A percentile compares a stretch with the other conserved stretches of the same genome.
Conservation (phyloP, 192 early-diverging fungal genomes). For the Mortierella hygrophila region DNA sequence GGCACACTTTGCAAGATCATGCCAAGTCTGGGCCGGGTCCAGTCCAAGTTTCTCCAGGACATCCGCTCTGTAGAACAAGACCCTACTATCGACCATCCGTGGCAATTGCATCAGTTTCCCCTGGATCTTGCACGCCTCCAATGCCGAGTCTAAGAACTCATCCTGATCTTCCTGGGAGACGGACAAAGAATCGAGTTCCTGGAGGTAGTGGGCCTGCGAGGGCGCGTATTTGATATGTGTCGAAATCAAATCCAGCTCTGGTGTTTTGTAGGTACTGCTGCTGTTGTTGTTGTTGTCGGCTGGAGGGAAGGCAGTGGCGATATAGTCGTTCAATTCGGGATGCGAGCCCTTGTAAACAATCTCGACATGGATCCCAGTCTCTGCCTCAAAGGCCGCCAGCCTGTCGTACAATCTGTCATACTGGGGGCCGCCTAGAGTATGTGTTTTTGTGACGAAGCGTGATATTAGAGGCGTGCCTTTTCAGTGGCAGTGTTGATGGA, state of each 20-base stretch:
- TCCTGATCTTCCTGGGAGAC: conserved; percentile 11
- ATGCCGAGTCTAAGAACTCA: conserved; percentile 27
- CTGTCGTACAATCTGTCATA: conserved; percentile 38
- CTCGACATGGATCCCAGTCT: conserved; percentile 32
- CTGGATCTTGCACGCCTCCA: conserved; percentile 35
- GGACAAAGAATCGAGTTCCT: conserved; percentile 10
- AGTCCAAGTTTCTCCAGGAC: conserved; percentile 22
- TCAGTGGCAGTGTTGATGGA: not conserved
- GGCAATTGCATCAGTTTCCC: conserved; percentile 34
- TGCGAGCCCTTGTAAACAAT: conserved; percentile 36
- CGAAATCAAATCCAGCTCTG: conserved; percentile 27
- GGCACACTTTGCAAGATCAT: conserved; percentile 17
- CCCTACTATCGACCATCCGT: conserved; percentile 45
- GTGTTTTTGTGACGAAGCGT: not conserved
- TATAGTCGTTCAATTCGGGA: conserved; percentile 33
- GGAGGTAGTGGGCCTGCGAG: conserved; percentile 36
- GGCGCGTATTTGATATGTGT: conserved; percentile 50
- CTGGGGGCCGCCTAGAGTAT: conserved; percentile 27
- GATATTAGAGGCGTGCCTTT: not conserved
- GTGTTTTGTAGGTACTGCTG: not conserved
- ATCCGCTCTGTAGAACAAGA: conserved; percentile 33
- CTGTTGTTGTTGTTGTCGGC: not conserved
- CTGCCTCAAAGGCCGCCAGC: conserved; percentile 21
- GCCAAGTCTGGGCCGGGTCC: conserved; percentile 17
- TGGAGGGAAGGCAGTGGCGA: conserved; percentile 16